phyloP scores from a whole-genome alignment of 805 yeast species.

The Ogataea pilisensis region DNA sequence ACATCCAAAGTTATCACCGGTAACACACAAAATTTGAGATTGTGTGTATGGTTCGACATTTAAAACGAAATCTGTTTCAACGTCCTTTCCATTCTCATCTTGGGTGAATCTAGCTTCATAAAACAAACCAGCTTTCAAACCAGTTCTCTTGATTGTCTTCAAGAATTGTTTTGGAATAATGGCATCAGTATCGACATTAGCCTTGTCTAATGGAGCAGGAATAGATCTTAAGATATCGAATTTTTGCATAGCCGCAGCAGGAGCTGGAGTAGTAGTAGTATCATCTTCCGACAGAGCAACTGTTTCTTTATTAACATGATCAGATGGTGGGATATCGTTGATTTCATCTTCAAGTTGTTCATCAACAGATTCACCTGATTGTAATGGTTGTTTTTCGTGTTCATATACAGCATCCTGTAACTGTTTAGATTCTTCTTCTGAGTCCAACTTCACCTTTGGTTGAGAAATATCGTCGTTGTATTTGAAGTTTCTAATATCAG shows the following conservation, averaged over 20 bases:
- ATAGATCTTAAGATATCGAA: conserved; percentile 75
- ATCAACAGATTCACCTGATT: conserved; percentile 48
- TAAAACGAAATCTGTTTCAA: conserved; percentile 84
- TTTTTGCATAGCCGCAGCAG: conserved; percentile 61
- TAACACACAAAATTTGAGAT: conserved; percentile 80
- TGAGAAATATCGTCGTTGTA: conserved; percentile 53
- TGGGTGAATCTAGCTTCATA: conserved; percentile 82
- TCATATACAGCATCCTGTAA: conserved; percentile 68
- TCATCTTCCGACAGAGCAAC: conserved; percentile 30
- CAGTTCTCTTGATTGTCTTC: conserved; percentile 97
- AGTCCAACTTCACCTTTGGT: conserved; percentile 49
- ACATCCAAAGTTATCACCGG: conserved; percentile 98
- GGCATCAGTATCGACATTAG: conserved; percentile 97
- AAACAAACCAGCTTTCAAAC: conserved; percentile 82
- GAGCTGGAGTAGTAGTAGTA: conserved; percentile 33
- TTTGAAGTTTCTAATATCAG: conserved; percentile 82
- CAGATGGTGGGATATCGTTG: conserved; percentile 58
- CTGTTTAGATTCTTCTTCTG: conserved; percentile 48
- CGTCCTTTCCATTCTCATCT: conserved; percentile 64
- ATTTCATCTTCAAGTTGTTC: conserved; percentile 47
- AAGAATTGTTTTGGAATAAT: conserved; percentile 98
- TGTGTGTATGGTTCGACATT: conserved; percentile 79
- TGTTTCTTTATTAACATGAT: conserved; percentile 36
- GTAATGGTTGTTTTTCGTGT: conserved; percentile 60
- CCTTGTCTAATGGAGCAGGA: conserved; percentile 92